phyloP scores from a whole-genome alignment of 208 protist species.

The Wallacemonas collosoma region DNA sequence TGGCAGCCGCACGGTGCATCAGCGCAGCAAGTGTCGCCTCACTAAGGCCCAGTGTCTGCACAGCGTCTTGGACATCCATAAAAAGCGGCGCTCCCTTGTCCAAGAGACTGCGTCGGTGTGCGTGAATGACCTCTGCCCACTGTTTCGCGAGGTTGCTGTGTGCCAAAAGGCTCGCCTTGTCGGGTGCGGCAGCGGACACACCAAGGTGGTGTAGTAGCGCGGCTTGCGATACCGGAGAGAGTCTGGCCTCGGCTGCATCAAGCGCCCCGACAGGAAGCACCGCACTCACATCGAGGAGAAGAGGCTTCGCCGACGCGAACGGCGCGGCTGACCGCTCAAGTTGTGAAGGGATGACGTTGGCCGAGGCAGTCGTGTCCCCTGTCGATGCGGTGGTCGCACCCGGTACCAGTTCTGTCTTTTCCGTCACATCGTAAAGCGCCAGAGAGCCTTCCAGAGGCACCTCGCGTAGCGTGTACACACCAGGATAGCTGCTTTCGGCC shows the following conservation, averaged over 20 bases:
- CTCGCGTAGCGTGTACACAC: conserved; percentile 61
- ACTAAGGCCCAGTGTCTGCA: conserved; percentile 17
- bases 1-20: conserved; percentile 27
- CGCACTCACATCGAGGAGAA: conserved; percentile 1
- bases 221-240: conserved; percentile 1
- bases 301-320: background rate
- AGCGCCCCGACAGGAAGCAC: conserved; percentile 27
- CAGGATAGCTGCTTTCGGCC: conserved; percentile 41
- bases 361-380: background rate
- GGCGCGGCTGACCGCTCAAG: background rate
- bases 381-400: background rate
- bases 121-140: conserved; percentile 24
- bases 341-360: background rate
- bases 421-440: conserved; percentile 31
- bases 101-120: conserved; percentile 23
- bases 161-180: background rate
- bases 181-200: background rate
- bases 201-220: conserved; percentile 17
- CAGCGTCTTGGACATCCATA: conserved; percentile 24
- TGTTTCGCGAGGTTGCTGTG: too few relatives aligned
- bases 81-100: conserved; percentile 19
- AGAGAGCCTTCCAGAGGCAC: conserved; percentile 44
- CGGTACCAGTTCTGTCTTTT: conserved; percentile 4
- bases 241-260: conserved; percentile 1
- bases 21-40: conserved; percentile 28